These are phyloP conservation scores for Neurospora terricola DNA, from an alignment of 495 filamentous ascomycete species.

Conservation along the genomic window DNA sequence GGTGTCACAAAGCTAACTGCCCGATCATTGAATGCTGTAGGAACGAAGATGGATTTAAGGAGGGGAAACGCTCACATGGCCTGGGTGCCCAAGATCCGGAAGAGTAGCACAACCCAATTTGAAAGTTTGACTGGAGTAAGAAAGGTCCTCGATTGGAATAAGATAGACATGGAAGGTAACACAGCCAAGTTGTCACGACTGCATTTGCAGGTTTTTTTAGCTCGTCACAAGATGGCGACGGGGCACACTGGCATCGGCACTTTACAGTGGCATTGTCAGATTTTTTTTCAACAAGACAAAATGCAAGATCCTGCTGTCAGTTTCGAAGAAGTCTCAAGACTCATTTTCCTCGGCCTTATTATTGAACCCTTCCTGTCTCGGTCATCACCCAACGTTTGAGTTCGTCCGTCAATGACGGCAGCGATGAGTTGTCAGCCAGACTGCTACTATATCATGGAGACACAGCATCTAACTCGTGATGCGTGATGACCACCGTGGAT, in stretches of 20 bases:
- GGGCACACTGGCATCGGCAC: not conserved
- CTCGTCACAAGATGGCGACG: not conserved
- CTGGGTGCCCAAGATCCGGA: not conserved
- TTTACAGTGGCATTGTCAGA: not conserved
- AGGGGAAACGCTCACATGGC: not conserved
- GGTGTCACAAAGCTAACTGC: not conserved
- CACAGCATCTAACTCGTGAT: not conserved
- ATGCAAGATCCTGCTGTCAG: not conserved
- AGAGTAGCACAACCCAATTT: not conserved
- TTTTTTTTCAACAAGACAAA: not conserved
- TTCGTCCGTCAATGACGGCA: not conserved
- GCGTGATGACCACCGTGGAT: not conserved
- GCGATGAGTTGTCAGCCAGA: not conserved
- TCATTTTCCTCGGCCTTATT: not conserved
- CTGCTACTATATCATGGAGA: not conserved
- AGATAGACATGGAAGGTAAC: not conserved
- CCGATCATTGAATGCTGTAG: not conserved
- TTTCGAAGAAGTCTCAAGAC: not conserved
- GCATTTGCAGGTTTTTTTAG: not conserved
- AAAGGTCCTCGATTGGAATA: not conserved
- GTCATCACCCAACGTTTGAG: not conserved
- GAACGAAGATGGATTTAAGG: not conserved
- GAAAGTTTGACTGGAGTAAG: not conserved
- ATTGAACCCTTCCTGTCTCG: not conserved
- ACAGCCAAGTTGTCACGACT: not conserved